Evolutionary conservation across 1,139 yeast genomes (phyloP).

Genomic region (Debaryomyces psychrophilus): DNA sequence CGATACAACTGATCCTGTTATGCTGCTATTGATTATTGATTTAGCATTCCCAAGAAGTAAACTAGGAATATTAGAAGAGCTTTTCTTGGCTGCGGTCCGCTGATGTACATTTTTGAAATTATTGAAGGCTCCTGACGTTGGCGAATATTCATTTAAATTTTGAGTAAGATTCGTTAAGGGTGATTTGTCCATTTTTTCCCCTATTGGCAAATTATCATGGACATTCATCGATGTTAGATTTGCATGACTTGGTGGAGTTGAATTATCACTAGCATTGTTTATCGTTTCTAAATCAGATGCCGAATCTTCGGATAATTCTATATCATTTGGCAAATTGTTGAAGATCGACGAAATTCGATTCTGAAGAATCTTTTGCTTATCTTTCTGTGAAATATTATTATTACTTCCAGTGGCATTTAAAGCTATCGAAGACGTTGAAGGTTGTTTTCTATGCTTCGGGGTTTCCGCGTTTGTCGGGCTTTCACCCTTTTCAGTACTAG

Average conservation of each 20-base stretch:
- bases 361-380: conserved; percentile 20
- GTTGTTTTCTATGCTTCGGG: neutral
- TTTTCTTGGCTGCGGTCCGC: conserved; percentile 27
- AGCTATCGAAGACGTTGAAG: neutral
- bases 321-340: conserved; percentile 52
- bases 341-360: conserved; percentile 43
- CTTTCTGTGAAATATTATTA: conserved; percentile 6
- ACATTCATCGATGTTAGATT: conserved; percentile 16
- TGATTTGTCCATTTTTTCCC: conserved; percentile 34
- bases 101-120: conserved; percentile 31
- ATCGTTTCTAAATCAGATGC: conserved; percentile 48
- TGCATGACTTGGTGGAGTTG: conserved; percentile 20
- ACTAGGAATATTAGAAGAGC: conserved; percentile 36
- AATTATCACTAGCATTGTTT: conserved; percentile 17
- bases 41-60: conserved; percentile 46
- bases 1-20: conserved; percentile 31
- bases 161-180: conserved; percentile 22
- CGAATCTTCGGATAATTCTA: conserved; percentile 52
- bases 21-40: conserved; percentile 35
- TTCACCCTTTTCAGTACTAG: conserved; percentile 24
- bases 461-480: neutral
- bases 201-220: conserved; percentile 29
- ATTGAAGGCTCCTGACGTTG: conserved; percentile 49
- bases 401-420: neutral
- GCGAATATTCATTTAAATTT: conserved; percentile 20